phyloP scores from a whole-genome alignment of 495 filamentous ascomycete genomes.

The Sphaerosporella brunnea region DNA sequence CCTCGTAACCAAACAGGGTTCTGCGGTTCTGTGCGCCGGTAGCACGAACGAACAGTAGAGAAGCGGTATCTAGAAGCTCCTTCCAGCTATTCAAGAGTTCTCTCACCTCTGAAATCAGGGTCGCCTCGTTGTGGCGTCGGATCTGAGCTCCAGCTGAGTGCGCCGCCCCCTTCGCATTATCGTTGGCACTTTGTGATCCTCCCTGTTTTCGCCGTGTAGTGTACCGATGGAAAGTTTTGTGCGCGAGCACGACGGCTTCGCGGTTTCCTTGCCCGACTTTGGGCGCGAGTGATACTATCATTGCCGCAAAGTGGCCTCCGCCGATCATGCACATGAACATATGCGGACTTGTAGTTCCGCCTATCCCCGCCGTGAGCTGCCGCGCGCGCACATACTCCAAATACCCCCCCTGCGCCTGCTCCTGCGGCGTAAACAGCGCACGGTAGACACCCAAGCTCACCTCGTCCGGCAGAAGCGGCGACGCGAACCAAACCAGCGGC shows the following conservation, averaged over 20 bases:
- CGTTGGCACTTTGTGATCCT: conserved; percentile 81
- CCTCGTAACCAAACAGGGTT: conserved; percentile 81
- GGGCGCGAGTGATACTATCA: conserved; percentile 77
- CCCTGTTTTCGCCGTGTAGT: conserved; percentile 92
- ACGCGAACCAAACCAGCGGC: conserved; percentile 73
- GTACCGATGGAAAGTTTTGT: conserved; percentile 96
- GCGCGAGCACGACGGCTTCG: conserved; percentile 74
- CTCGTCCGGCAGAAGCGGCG: conserved; percentile 53
- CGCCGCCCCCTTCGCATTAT: conserved; percentile 73
- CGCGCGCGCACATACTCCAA: conserved; percentile 50
- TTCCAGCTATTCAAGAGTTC: conserved; percentile 66
- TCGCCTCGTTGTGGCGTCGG: conserved; percentile 84
- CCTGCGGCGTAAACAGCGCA: conserved; percentile 54
- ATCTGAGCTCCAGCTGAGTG: conserved; percentile 84
- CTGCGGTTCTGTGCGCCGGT: conserved; percentile 68
- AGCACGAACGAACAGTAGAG: conserved; percentile 75
- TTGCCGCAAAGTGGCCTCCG: conserved; percentile 90
- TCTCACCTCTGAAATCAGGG: conserved; percentile 66
- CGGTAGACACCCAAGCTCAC: conserved; percentile 72
- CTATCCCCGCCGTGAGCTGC: conserved; percentile 19
- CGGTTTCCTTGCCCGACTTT: conserved; percentile 46
- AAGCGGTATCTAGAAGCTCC: conserved; percentile 58
- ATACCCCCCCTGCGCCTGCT: conserved; percentile 48
- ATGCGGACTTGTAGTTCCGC: conserved; percentile 36
- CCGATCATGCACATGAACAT: conserved; percentile 97